These are phyloP conservation scores for Ceratocystis colombiana DNA, from an alignment of 2,329 filamentous ascomycete species.

Conservation along the genomic window DNA sequence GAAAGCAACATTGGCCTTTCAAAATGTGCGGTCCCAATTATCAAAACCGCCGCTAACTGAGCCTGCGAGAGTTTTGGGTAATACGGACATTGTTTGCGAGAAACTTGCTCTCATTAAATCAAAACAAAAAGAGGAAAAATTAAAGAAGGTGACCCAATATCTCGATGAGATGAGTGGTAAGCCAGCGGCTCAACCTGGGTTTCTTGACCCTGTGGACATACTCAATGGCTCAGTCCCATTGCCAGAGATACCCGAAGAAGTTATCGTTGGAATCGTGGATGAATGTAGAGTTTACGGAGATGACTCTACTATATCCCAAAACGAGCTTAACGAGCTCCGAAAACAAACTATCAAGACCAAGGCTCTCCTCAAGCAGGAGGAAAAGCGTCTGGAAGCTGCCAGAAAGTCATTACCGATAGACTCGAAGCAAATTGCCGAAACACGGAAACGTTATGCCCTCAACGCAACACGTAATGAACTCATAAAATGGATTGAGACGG, in stretches of 20 bases:
- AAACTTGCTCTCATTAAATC: conserved; percentile 45
- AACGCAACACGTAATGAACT: conserved; percentile 48
- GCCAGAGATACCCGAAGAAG: conserved; percentile 43
- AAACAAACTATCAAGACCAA: conserved; percentile 51
- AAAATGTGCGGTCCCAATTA: conserved; percentile 29
- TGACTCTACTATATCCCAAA: conserved; percentile 37
- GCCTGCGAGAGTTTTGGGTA: not conserved
- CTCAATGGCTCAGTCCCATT: conserved; percentile 38
- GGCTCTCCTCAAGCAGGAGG: conserved; percentile 46
- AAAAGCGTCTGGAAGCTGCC: conserved; percentile 44
- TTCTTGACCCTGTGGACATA: conserved; percentile 42
- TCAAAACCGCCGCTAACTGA: conserved; percentile 4
- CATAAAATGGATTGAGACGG: conserved; percentile 55
- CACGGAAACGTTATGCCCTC: conserved; percentile 44
- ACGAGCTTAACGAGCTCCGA: conserved; percentile 35
- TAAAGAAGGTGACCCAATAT: conserved; percentile 43
- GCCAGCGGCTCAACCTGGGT: conserved; percentile 42
- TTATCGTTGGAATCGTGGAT: conserved; percentile 42
- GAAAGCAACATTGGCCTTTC: conserved; percentile 42
- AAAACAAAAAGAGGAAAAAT: conserved; percentile 42
- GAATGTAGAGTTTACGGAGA: conserved; percentile 36
- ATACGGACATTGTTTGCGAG: conserved; percentile 34
- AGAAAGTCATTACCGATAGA: conserved; percentile 35
- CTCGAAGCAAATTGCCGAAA: conserved; percentile 27
- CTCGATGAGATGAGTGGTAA: conserved; percentile 43